Evolutionary conservation across 1,284 basidiomycete species (phyloP).

Genomic region (Athelia psychrophila): DNA sequence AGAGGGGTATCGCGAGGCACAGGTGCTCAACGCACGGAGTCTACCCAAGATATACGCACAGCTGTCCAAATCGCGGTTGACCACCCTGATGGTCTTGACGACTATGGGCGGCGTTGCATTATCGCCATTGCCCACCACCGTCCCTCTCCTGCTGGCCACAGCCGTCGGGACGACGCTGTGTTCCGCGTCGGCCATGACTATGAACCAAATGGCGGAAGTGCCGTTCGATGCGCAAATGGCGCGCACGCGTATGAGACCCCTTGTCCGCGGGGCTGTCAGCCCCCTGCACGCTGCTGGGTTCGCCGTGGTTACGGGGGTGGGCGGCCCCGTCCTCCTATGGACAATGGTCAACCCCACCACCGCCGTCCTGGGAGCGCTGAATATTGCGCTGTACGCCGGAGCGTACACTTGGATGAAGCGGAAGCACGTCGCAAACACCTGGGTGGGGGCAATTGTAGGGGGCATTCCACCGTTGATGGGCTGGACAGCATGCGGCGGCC

Average conservation of each 20-base stretch:
- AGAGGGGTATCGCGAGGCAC: neutral
- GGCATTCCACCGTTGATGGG: slow-evolving; percentile 96
- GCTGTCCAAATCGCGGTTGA: slow-evolving; percentile 87
- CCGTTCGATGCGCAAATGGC: slow-evolving; percentile 98
- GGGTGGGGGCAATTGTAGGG: slow-evolving; percentile 93
- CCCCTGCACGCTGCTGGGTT: slow-evolving; percentile 86
- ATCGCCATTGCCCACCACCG: slow-evolving; percentile 80
- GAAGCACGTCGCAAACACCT: slow-evolving; percentile 88
- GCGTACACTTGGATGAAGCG: slow-evolving; percentile 95
- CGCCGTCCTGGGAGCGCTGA: slow-evolving; percentile 80
- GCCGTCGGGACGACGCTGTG: slow-evolving; percentile 90
- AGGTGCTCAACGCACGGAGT: slow-evolving; percentile 41
- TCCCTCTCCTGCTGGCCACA: slow-evolving; percentile 84
- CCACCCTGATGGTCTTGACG: slow-evolving; percentile 86
- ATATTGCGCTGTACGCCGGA: slow-evolving; percentile 89
- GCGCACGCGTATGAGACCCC: slow-evolving; percentile 84
- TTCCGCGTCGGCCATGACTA: slow-evolving; percentile 89
- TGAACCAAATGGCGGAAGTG: slow-evolving; percentile 94
- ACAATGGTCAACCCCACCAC: slow-evolving; percentile 89
- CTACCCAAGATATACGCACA: slow-evolving; percentile 74
- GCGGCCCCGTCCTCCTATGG: slow-evolving; percentile 79
- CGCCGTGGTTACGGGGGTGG: slow-evolving; percentile 69
- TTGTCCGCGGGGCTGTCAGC: slow-evolving; percentile 83
- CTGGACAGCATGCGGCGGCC: slow-evolving; percentile 93
- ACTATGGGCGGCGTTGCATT: slow-evolving; percentile 94